A percentile compares a stretch with the other conserved stretches of the same genome.
Evolutionary conservation across 352 stramenopile genomes (phyloP).

Genomic region (Phytopythium montanum): DNA sequence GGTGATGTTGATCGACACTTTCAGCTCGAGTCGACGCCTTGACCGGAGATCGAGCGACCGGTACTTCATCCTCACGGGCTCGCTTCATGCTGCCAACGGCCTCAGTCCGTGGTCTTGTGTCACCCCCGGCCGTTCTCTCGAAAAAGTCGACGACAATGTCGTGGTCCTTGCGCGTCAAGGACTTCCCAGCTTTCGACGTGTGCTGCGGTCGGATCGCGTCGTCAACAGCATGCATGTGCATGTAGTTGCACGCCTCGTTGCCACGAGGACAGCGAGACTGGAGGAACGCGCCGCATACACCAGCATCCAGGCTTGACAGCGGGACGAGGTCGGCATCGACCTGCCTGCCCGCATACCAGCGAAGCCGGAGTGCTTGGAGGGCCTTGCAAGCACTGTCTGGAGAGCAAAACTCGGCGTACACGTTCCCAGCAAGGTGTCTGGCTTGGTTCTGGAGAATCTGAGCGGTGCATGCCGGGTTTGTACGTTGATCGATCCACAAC

Average conservation of each 20-base stretch:
- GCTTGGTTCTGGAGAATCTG: constrained; percentile 24
- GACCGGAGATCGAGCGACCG: not conserved
- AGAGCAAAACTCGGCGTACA: constrained; percentile 22
- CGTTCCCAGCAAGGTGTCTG: constrained; percentile 18
- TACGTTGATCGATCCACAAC: not conserved
- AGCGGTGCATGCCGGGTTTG: not conserved
- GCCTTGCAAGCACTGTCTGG: constrained; percentile 10
- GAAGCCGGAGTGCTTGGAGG: constrained; percentile 11
- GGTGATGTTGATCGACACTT: not conserved
- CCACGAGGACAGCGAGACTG: constrained; percentile 11
- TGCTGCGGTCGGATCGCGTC: not conserved
- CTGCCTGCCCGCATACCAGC: constrained; percentile 16
- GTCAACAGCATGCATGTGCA: constrained; percentile 7
- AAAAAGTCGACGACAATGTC: constrained; percentile 2
- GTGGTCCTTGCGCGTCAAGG: not conserved
- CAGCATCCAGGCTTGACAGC: constrained; percentile 10
- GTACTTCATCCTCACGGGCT: not conserved
- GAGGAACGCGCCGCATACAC: constrained; percentile 11
- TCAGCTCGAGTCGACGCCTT: not conserved
- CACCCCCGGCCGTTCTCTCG: not conserved
- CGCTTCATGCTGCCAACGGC: not conserved
- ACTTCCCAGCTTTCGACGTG: not conserved
- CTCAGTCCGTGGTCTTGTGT: not conserved
- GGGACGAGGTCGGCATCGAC: constrained; percentile 12
- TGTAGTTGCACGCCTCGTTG: constrained; percentile 14